Evolutionary conservation across 2,329 filamentous ascomycete species (phyloP), one percentile per base, ranked within the genome.

Genomic region (Dothistroma septosporum): DNA sequence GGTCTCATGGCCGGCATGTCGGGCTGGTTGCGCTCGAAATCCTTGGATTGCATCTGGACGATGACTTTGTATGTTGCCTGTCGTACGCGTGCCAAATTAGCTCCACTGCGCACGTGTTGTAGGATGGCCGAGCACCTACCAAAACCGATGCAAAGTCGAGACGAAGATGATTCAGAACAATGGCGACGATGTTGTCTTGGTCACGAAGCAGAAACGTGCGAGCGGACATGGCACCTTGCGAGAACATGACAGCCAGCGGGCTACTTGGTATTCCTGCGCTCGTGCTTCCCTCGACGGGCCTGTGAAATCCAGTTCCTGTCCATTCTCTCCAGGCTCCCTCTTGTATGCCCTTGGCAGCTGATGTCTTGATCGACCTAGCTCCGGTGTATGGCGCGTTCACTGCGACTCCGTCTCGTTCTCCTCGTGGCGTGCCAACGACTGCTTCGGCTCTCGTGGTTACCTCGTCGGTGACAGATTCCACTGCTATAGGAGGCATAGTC

Each of bases 131-230:
- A 8, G 41, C 9, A 16, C 53, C 12, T 28, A 21, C 53, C 46
- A 59, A 16, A 5, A 52, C 50, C 19, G 48, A 46, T 4, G 61
- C 33, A 1, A 63, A 21, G 41, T 60, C 31, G 21, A 53, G 50
- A 11, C 35, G 21, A 8, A 63, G 49, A 21, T 53, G 54, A 12
- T 31, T 57, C 35, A 60, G 58, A 19, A 47, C 53, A 8, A 52
- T 47, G 7, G 58, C 61, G 1, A 63, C 55, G 4, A 35, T 35
- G 24, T 63, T 63, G 21, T 55, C 54, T 4, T 58, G 22, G 50
- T 63, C 61, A 19, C 60, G 44, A n/a, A 63, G 28, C 5, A 47
- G 32, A 21, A 63, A 60, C 12, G 58, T 58, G 10, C 50, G 48
- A 7, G 57, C 12, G 4, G 55, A 55, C 58, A 58, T 60, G 4